A percentile compares a stretch with the other conserved stretches of the same genome.
Conservation (phyloP, 2,329 filamentous ascomycete genomes). For the Monosporascus sp. region DNA sequence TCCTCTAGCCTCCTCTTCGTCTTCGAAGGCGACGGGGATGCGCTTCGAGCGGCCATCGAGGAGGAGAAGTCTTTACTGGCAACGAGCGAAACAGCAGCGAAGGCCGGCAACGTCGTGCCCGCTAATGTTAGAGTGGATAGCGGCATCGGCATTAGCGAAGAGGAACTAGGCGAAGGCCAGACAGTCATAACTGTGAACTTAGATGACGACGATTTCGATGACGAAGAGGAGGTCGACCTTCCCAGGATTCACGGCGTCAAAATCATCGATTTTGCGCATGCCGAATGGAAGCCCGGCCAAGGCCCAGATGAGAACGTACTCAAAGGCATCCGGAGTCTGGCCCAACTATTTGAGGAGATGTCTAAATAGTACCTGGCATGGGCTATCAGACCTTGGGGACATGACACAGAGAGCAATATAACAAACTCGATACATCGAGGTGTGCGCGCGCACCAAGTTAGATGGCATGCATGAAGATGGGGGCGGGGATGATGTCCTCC, state of each 20-base stretch:
- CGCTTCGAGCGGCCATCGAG: constrained; percentile 48
- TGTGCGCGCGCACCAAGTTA: too few relatives aligned
- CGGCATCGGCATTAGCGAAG: constrained; percentile 47
- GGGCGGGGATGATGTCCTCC: too few relatives aligned
- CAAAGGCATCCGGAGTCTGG: constrained; percentile 66
- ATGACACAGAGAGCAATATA: too few relatives aligned
- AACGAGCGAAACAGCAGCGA: constrained; percentile 14
- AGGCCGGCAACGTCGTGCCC: constrained; percentile 11
- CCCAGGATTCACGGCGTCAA: constrained; percentile 68
- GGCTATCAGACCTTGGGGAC: too few relatives aligned
- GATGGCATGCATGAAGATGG: too few relatives aligned
- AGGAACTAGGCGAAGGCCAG: constrained; percentile 31
- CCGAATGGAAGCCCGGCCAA: constrained; percentile 72
- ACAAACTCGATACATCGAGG: too few relatives aligned
- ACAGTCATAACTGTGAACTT: constrained; percentile 8
- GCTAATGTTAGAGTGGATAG: constrained; percentile 48
- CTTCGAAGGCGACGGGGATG: constrained; percentile 58
- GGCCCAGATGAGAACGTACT: constrained; percentile 85
- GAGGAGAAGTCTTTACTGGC: constrained; percentile 47
- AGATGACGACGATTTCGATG: constrained; percentile 40
- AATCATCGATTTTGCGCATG: constrained; percentile 96
- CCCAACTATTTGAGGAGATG: constrained; percentile 66
- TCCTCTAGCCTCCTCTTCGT: constrained; percentile 59
- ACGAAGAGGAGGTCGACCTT: constrained; percentile 48
- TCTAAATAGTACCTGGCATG: constrained; percentile 23